Evolutionary conservation across 1,284 basidiomycete species (phyloP).

Genomic region (Heterobasidion irregulare): DNA sequence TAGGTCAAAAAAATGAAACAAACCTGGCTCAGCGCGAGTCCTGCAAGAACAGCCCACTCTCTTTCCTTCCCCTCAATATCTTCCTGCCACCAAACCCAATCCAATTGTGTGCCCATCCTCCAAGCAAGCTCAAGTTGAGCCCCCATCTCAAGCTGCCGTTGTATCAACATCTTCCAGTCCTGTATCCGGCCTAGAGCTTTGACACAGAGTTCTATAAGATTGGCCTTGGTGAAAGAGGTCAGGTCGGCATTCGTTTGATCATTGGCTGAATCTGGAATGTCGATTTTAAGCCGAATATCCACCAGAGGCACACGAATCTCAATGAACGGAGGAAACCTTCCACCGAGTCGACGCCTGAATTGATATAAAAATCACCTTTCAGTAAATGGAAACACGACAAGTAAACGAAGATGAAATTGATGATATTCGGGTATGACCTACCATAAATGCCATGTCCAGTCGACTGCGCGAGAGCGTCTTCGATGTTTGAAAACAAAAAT

Average conservation of each 20-base stretch:
- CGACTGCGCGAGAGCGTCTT: constrained; percentile 60
- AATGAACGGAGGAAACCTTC: constrained; percentile 33
- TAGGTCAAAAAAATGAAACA: constrained; percentile 11
- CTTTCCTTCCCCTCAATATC: constrained; percentile 58
- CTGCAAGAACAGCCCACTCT: constrained; percentile 67
- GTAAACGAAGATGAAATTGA: too few relatives aligned
- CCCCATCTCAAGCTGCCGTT: constrained; percentile 43
- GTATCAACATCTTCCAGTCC: constrained; percentile 58
- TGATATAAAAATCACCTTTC: neutral
- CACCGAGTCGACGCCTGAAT: constrained; percentile 53
- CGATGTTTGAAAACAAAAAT: constrained; percentile 75
- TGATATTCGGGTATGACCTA: constrained; percentile 16
- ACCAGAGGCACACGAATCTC: constrained; percentile 39
- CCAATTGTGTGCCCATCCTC: constrained; percentile 61
- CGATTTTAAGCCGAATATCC: constrained; percentile 54
- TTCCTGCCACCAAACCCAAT: constrained; percentile 72
- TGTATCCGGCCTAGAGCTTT: constrained; percentile 42
- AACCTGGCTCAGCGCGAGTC: constrained; percentile 63
- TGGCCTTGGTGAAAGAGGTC: constrained; percentile 45
- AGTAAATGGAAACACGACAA: neutral
- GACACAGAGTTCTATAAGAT: constrained; percentile 52
- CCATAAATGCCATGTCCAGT: constrained; percentile 84
- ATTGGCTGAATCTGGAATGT: constrained; percentile 44
- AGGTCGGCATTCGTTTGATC: constrained; percentile 26
- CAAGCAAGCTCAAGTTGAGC: constrained; percentile 68